Evolutionary conservation across 1,284 basidiomycete species (phyloP), one percentile per base, ranked within the genome.

Genomic region (Trichosporon sp.): DNA sequence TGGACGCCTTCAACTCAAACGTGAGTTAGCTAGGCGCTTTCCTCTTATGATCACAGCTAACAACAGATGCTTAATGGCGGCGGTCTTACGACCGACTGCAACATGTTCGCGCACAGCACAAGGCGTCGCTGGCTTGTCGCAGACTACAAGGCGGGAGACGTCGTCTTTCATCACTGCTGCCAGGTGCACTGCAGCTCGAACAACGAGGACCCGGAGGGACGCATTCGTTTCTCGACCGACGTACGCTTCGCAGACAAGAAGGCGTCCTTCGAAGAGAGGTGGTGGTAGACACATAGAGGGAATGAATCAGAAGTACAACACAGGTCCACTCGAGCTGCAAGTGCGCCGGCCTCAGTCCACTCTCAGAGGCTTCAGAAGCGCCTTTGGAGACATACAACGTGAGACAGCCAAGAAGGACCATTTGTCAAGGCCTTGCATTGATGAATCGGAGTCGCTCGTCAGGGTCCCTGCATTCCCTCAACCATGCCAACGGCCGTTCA

Each of bases 1-100:
- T 70, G 37, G 61, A 58, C 52, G 73, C 66, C 1, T 74, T 74
- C 62, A 74, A 74, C 54, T 37, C 33, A 37, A 73, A 74, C 32
- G 69, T 73, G 64, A 60, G 65, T 64, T 10, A n/a, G 5, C 5
- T 21, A n/a, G 29, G 34, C 21, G 2, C 7, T 34, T 10, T 21
- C 9, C 19, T 29, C 36, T 7, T 23, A 4, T 2, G 21, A 3
- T 52, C 13, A 1, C 11, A 23, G 27, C 57, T 65, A n/a, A 65
- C 58, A 4, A 9, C 56, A 66, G 65, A 66, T 66, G 65, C 62
- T 66, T 9, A 16, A 19, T 2, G 65, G 65, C 36, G 65, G 65
- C 27, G 62, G 62, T 2, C 52, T 66, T 0, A 66, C 65, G 7
- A 49, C 40, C n/a, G 65, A 66, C 58, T 59, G 62, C 40, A 34